Evolutionary conservation across 2,329 filamentous ascomycete genomes (phyloP).

Genomic region (Remersonia thermophila): DNA sequence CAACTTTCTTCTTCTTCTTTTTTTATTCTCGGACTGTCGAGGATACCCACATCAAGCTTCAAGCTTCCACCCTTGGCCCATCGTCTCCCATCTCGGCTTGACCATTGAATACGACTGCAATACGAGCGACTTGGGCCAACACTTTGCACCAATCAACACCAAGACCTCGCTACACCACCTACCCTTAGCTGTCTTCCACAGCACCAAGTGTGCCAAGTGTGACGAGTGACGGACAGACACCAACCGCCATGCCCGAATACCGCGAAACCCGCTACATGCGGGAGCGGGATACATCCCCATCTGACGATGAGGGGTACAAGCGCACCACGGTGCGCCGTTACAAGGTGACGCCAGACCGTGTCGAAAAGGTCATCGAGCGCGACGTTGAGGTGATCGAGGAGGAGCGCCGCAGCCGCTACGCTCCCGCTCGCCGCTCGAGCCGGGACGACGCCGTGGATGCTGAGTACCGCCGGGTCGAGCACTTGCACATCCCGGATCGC

Average conservation of each 20-base stretch:
- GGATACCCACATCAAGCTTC: too few relatives aligned
- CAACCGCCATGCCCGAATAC: constrained; percentile 21
- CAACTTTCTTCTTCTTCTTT: too few relatives aligned
- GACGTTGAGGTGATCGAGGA: constrained; percentile 31
- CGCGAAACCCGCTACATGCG: constrained; percentile 24
- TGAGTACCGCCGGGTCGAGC: constrained; percentile 18
- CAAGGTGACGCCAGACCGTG: constrained; percentile 33
- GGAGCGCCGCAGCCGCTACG: constrained; percentile 31
- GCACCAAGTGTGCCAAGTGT: too few relatives aligned
- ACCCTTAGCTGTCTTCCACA: too few relatives aligned
- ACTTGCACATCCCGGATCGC: constrained; percentile 13
- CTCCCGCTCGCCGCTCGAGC: constrained; percentile 26
- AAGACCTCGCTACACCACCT: too few relatives aligned
- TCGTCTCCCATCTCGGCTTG: too few relatives aligned
- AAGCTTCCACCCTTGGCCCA: too few relatives aligned
- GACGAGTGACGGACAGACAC: too few relatives aligned
- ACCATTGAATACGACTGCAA: too few relatives aligned
- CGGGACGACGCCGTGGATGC: constrained; percentile 28
- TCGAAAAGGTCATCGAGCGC: constrained; percentile 26
- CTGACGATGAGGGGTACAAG: constrained; percentile 34
- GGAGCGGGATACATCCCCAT: constrained; percentile 23
- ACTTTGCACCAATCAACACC: too few relatives aligned
- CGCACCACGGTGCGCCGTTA: constrained; percentile 40
- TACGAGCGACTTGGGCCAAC: too few relatives aligned
- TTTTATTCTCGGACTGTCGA: too few relatives aligned